Base-by-base conservation (phyloP, 2,329 filamentous ascomycete genomes). In the Neocatenulostroma microsporum region DNA sequence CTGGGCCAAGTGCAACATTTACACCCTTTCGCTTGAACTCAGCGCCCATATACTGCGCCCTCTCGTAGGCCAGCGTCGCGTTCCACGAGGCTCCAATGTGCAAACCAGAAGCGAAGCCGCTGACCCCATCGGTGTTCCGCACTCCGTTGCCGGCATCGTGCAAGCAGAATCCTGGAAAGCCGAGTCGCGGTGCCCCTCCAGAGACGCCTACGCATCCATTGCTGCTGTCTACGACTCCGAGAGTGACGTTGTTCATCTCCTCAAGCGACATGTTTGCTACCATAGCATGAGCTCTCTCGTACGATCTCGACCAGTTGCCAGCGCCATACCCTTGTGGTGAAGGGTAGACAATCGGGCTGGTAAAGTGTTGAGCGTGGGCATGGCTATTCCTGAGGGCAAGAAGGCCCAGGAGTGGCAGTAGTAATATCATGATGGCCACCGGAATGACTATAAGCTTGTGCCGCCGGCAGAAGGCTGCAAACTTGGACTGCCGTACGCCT, bases 1-100 rank as follows among this genome's bases (percentile, higher is more conserved):
- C 67, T 2, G 81, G 82, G 0, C 80, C 82, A 4, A 86, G 67
- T 42, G 76, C 78, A 37, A 85, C 69, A 54, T 86, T 79, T 20
- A 78, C 71, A 24, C 63, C 47, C 63, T 61, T 61, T 18, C 46
- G 50, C 42, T 50, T 70, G 49, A 76, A 78, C 43, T 80, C 75
- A 3, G 62, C 62, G 0, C 70, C 76, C 64, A 80, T 73, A 29
- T 68, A 66, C 3, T 62, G 56, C 0, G 63, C 75, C 10, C 74
- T 58, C 26, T 66, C 56, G 32, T 74, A 70, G 0, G 73, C 69
- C 40, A 78, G 52, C 7, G 67, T 66, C 33, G 58, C 62, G 41
- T 78, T 66, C 75, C 75, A 79, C 2, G 61, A 52, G 21, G 64
- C 62, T 9, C 63, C 65, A 6, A 62, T 56, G 33, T 62, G 61